Percentiles rank a stretch among this genome's conserved stretches.
Conservation (phyloP, 352 stramenopile genomes). For the Phytophthora citrophthora region DNA sequence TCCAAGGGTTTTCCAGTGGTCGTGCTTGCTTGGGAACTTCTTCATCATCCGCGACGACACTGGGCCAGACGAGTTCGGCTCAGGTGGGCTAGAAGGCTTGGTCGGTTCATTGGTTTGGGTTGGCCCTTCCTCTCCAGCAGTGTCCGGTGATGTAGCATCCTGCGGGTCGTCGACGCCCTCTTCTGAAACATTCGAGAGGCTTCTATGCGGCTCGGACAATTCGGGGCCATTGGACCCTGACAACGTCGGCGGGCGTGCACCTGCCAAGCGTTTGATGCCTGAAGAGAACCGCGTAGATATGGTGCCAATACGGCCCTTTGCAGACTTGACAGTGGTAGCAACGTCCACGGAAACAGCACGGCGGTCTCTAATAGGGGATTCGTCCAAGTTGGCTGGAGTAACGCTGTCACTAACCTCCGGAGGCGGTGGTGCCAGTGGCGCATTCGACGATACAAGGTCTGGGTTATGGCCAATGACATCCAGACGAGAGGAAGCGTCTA, state of each 20-base stretch:
- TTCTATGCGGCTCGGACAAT: slow-evolving; percentile 15
- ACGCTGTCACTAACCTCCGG: slow-evolving; percentile 20
- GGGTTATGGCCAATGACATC: slow-evolving; percentile 26
- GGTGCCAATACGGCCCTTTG: slow-evolving; percentile 67
- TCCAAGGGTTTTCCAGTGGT: slow-evolving; percentile 73
- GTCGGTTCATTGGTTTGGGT: slow-evolving; percentile 15
- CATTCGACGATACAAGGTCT: slow-evolving; percentile 27
- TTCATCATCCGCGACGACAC: slow-evolving; percentile 37
- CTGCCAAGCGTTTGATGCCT: slow-evolving; percentile 62
- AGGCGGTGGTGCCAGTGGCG: slow-evolving; percentile 25
- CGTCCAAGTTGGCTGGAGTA: slow-evolving; percentile 4
- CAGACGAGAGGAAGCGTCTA: slow-evolving; percentile 31
- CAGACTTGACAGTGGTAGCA: slow-evolving; percentile 62
- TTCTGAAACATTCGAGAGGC: slow-evolving; percentile 40
- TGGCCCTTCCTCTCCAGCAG: slow-evolving; percentile 23
- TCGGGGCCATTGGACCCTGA: slow-evolving; percentile 31
- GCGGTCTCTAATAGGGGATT: slow-evolving; percentile 27
- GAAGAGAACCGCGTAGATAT: slow-evolving; percentile 82
- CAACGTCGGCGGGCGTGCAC: slow-evolving; percentile 28
- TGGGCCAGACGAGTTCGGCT: slow-evolving; percentile 19
- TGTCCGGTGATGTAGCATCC: slow-evolving; percentile 24
- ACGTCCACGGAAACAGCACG: slow-evolving; percentile 55
- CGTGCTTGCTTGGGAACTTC: slow-evolving; percentile 49
- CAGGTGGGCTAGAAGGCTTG: slow-evolving; percentile 27
- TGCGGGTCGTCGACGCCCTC: slow-evolving; percentile 20